Conservation (phyloP, 352 stramenopile genomes). For the Globisporangium acanthophoron region DNA sequence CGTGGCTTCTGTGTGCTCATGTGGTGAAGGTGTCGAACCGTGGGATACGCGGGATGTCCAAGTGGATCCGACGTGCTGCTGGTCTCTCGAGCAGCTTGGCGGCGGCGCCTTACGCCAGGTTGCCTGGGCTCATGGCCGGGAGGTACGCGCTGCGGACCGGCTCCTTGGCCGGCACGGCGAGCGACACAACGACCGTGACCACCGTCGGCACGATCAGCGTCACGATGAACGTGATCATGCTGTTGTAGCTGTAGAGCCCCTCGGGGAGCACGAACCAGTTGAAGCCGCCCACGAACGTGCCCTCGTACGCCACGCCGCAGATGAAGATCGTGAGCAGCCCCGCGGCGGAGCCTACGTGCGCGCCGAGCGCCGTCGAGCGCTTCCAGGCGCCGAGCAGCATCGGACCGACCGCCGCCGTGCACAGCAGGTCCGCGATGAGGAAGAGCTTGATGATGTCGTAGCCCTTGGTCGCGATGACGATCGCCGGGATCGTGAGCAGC, state of each 20-base stretch:
- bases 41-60: no score
- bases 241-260: conserved; percentile 67
- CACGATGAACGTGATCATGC: conserved; percentile 79
- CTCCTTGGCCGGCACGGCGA: conserved; percentile 26
- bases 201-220: conserved; percentile 53
- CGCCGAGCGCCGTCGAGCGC: conserved; percentile 32
- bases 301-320: conserved; percentile 45
- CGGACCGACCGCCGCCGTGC: conserved; percentile 60
- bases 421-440: conserved; percentile 71
- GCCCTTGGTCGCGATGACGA: conserved; percentile 57
- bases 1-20: no score
- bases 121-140: conserved; percentile 18
- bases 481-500: conserved; percentile 62
- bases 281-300: conserved; percentile 68
- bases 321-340: conserved; percentile 72
- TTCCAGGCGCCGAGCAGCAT: conserved; percentile 68
- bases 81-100: no score
- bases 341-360: conserved; percentile 40
- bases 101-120: conserved; percentile 7
- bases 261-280: conserved; percentile 74
- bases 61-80: no score
- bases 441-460: conserved; percentile 72
- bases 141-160: conserved; percentile 23
- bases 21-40: no score
- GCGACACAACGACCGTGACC: conserved; percentile 51